phyloP scores from a whole-genome alignment of 441 rosid species.

The Eutrema salsugineum region DNA sequence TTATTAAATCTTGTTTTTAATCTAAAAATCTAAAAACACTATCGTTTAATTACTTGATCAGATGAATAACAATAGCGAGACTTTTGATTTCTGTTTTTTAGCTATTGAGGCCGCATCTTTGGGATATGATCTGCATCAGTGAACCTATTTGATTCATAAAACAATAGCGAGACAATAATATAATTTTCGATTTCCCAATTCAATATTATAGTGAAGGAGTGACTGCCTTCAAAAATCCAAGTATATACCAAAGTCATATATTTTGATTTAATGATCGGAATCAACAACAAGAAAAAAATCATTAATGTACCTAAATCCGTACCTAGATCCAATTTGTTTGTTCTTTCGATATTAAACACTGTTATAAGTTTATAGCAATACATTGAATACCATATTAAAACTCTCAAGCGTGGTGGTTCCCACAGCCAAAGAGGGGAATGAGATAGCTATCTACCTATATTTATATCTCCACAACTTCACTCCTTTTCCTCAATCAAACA shows the following conservation, averaged over 20 bases:
- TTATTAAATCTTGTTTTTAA: not conserved
- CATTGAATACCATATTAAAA: constrained; percentile 8
- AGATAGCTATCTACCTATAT: constrained; percentile 37
- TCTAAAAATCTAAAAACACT: not conserved
- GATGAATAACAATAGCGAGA: no score
- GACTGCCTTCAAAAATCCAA: not conserved
- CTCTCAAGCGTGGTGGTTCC: constrained; percentile 24
- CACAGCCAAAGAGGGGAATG: constrained; percentile 24
- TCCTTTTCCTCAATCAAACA: constrained; percentile 23
- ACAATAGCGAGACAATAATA: not conserved
- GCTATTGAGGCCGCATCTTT: not conserved
- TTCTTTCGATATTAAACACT: not conserved
- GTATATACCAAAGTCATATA: not conserved
- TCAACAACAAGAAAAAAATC: not conserved
- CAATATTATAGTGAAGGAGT: not conserved
- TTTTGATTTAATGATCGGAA: not conserved
- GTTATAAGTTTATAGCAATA: not conserved
- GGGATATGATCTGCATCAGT: not conserved
- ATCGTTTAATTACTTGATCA: not conserved
- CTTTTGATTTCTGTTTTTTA: no score
- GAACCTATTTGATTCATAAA: no score
- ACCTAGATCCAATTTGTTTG: not conserved
- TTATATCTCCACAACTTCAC: constrained; percentile 30
- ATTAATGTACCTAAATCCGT: not conserved
- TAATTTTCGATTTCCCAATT: not conserved